Base-by-base conservation (phyloP, 768 basidiomycete genomes). In the Tricholoma furcatifolium region DNA sequence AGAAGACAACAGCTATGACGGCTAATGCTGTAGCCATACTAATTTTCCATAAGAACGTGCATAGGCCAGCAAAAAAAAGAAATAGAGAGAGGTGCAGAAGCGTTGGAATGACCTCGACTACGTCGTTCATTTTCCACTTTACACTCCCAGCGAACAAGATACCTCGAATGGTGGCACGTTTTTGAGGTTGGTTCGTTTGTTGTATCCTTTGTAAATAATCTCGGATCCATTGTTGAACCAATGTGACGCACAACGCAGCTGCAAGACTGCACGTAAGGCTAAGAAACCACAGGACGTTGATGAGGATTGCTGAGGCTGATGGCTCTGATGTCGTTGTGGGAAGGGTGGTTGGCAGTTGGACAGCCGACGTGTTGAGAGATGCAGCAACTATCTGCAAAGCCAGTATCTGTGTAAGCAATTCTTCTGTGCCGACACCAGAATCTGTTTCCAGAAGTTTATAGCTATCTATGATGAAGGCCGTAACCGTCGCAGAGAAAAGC, bases 401-500 rank as follows among this genome's bases (percentile, higher is more conserved):
- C 15, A 60, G 48, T 12, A 63, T 57, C 7, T 63, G 59, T 1
- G 57, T 45, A 23, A 74, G 58, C 44, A 69, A 60, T 32, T 54
- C 59, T 9, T 58, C 60, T 9, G 62, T 63, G 15, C 53, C 53
- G 4, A 66, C 65, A 20, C 53, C 45, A 3, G 70, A 59, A 42
- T 75, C 61, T 31, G 63, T 64, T 14, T 62, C 41, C 10, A 76
- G 62, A 31, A 60, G 54, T 35, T 65, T 59, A 48, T 73, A 70
- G 5, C 67, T 70, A 35, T 72, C 67, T 18, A 72, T 62, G 10
- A 71, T 63, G 45, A 75, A 76, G 1, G 72, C 64, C 1, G 71
- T 72, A 6, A 72, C 62, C 1, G 66, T 67, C 4, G 73, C 67
- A 27, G 73, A 73, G 55, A 76, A 76, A 14, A 76, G 62, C 65